Percentiles rank a stretch among this genome's conserved stretches.
phyloP scores from a whole-genome alignment of 1,284 basidiomycete genomes.

The Cutaneotrichosporon sp. region DNA sequence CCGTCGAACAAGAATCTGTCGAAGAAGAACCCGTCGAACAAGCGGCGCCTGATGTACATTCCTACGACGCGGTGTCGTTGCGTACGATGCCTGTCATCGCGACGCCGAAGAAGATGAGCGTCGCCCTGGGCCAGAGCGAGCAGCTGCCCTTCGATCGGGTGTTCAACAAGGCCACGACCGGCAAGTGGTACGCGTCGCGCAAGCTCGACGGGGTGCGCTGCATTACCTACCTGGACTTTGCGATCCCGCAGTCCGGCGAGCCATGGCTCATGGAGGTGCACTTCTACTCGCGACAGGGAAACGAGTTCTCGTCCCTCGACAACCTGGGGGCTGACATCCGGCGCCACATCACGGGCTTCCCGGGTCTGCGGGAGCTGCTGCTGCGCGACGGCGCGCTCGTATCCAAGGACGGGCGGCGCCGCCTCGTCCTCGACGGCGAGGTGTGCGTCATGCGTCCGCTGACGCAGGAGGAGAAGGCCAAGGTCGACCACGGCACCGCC shows the following conservation, averaged over 20 bases:
- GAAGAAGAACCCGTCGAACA: too few species aligned
- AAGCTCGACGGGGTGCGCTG: constrained; percentile 51
- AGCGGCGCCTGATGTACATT: too few species aligned
- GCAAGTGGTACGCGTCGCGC: constrained; percentile 44
- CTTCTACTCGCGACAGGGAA: constrained; percentile 42
- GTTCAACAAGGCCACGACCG: constrained; percentile 21
- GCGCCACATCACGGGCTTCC: constrained; percentile 17
- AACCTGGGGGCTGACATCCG: constrained; percentile 21
- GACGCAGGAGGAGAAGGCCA: background rate
- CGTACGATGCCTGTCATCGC: background rate
- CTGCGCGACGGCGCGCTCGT: constrained; percentile 16
- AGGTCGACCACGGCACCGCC: constrained; percentile 4
- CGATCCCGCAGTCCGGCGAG: constrained; percentile 17
- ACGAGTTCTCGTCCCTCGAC: constrained; percentile 37
- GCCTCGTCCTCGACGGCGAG: constrained; percentile 52
- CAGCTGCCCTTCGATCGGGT: constrained; percentile 29
- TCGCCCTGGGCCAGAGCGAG: constrained; percentile 41
- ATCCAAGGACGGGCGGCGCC: constrained; percentile 27
- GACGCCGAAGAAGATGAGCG: constrained; percentile 27
- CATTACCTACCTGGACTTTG: constrained; percentile 43
- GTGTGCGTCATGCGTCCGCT: constrained; percentile 40
- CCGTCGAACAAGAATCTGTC: too few species aligned
- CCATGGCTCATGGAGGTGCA: constrained; percentile 18
- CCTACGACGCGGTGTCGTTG: too few species aligned
- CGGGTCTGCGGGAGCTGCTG: constrained; percentile 24